Percentiles rank a stretch among this genome's conserved stretches.
These are phyloP conservation scores for Penicillium janthinellum DNA, from an alignment of 2,329 filamentous ascomycete species.

Conservation along the genomic window DNA sequence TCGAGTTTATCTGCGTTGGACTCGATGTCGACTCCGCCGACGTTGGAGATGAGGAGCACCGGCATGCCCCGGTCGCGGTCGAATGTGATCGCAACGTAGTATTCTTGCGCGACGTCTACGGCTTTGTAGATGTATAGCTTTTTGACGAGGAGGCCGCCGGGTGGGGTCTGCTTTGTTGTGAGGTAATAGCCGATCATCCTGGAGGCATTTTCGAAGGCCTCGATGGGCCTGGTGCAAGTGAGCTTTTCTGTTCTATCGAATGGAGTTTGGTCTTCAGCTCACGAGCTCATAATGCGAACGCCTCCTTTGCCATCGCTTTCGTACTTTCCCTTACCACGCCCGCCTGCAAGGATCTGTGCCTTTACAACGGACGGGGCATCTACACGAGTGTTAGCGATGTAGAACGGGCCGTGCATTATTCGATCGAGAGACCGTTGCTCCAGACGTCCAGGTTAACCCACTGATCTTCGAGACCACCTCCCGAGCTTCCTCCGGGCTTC, in stretches of 20 bases:
- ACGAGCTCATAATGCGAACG: slow-evolving; percentile 31
- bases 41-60: slow-evolving; percentile 40
- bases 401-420: no score
- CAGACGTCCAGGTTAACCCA: slow-evolving; percentile 8
- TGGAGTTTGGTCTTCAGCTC: not conserved
- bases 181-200: slow-evolving; percentile 35
- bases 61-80: slow-evolving; percentile 48
- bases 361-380: slow-evolving; percentile 34
- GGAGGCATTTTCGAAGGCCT: slow-evolving; percentile 30
- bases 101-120: slow-evolving; percentile 36
- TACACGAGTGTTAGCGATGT: slow-evolving; percentile 6
- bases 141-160: slow-evolving; percentile 29
- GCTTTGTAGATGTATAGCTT: slow-evolving; percentile 44
- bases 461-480: slow-evolving; percentile 30
- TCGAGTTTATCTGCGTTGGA: slow-evolving; percentile 30
- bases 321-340: slow-evolving; percentile 35
- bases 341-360: slow-evolving; percentile 36
- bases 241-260: not conserved
- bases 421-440: not conserved
- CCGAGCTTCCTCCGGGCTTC: slow-evolving; percentile 25
- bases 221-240: slow-evolving; percentile 19
- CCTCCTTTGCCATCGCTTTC: slow-evolving; percentile 34
- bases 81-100: slow-evolving; percentile 48
- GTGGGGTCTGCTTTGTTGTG: slow-evolving; percentile 33
- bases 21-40: slow-evolving; percentile 38